phyloP scores from a whole-genome alignment of 257 asterid genomes.

The Gentiana macrophylla region DNA sequence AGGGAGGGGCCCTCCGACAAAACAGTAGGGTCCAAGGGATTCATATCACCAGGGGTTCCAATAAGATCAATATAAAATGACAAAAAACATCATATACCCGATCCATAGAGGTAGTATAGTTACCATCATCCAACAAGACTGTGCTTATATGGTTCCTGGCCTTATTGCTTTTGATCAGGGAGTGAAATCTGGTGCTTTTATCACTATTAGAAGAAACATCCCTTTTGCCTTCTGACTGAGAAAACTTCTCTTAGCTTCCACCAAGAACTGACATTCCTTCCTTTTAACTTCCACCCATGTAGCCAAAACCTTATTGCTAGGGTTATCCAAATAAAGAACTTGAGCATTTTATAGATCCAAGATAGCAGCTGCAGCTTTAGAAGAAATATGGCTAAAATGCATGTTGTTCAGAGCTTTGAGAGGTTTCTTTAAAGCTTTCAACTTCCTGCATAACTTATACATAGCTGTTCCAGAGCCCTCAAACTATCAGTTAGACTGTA shows the following conservation, averaged over 20 bases:
- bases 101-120: no score
- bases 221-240: not conserved
- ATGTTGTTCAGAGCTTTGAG: not conserved
- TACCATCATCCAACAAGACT: no score
- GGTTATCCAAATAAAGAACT: no score
- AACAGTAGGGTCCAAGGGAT: not conserved
- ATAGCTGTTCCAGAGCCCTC: not conserved
- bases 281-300: not conserved
- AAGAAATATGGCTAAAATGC: not conserved
- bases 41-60: not conserved
- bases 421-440: not conserved
- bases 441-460: not conserved
- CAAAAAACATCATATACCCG: not conserved
- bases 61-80: not conserved
- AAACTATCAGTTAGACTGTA: not conserved
- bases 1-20: not conserved
- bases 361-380: not conserved
- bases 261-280: not conserved
- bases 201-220: not conserved
- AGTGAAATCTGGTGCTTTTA: not conserved
- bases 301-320: no score
- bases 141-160: no score
- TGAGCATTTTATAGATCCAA: not conserved
- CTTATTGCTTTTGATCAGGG: no score
- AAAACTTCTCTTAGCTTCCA: not conserved